A percentile compares a stretch with the other conserved stretches of the same genome.
Conservation (phyloP, 108 stramenopile species). For the Chaetoceros tenuissimus region DNA sequence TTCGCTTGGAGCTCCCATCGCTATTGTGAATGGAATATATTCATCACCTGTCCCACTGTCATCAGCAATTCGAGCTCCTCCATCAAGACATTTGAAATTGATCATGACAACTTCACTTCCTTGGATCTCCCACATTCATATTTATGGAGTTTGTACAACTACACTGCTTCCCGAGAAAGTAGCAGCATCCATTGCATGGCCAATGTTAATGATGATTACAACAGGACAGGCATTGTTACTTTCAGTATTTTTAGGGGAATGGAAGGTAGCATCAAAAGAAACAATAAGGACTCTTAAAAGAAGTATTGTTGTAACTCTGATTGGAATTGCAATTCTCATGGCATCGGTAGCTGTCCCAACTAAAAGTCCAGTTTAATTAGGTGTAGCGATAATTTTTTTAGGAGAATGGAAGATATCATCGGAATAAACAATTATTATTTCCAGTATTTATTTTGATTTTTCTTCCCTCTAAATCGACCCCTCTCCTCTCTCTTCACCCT, state of each 20-base stretch:
- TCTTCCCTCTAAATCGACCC: conserved; percentile 2
- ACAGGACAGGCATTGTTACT: conserved; percentile 4
- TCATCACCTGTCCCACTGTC: conserved; percentile 4
- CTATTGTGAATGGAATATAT: conserved; percentile 11
- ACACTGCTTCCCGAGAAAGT: conserved; percentile 5
- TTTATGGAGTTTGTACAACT: conserved; percentile 10
- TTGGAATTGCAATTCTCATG: conserved; percentile 14
- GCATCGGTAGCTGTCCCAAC: conserved; percentile 7
- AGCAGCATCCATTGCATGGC: conserved; percentile 13
- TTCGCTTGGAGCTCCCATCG: conserved; percentile 4
- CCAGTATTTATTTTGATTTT: background rate
- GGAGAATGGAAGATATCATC: conserved; percentile 14
- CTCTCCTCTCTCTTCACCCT: no score
- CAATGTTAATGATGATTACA: conserved; percentile 13
- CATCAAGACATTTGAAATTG: conserved; percentile 5
- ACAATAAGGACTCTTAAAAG: background rate
- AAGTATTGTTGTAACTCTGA: background rate
- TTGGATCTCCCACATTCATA: conserved; percentile 12
- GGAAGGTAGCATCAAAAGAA: conserved; percentile 2
- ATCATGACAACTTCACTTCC: conserved; percentile 7
- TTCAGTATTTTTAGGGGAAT: conserved; percentile 12
- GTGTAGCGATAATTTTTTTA: no score
- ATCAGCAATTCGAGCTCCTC: conserved; percentile 3
- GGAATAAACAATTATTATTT: background rate
- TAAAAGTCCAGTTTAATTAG: no score